Evolutionary conservation across 2,329 filamentous ascomycete species (phyloP), one percentile per base, ranked within the genome.

Genomic region (Sordariomycetes sp.): DNA sequence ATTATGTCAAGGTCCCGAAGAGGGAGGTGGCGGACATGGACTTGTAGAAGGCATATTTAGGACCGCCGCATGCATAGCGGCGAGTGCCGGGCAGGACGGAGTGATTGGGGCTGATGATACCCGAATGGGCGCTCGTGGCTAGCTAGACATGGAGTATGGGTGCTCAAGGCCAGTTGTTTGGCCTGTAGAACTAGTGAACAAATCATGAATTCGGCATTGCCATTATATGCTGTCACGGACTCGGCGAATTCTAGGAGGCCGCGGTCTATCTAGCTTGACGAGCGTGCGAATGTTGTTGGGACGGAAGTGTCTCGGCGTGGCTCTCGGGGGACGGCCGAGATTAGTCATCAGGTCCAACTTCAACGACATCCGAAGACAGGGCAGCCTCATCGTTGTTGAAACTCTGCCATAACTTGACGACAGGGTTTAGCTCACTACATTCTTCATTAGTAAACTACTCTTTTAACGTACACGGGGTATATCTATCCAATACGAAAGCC

Each of bases 1-100:
- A 81, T 7, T 70, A 77, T 53, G 77, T 80, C 25, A 70, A 74
- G 54, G 72, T 79, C 2, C 77, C 77, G 1, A 71, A 73, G 58
- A 72, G 76, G 35, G 58, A 60, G 46, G 60, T 60, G 22, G 57
- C 58, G 4, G 60, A 60, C 5, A 24, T 50, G 46, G 46, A 50
- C 6, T 50, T 50, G n/a, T 50, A 50, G 46, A 50, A 22, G 46
- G 46, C 5, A 1, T 24, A 10, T 43, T 43, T 43, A n/a, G 37
- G 37, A 43, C 12, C 4, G 37, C 14, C 4, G 37, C 14, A 43
- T 14, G 28, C 4, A 32, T 32, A 32, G 8, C 8, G 28, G 40
- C 18, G 16, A 6, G 40, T 14, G 37, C 37, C 3, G 37, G 37
- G 5, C 4, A n/a, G 40, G 18, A 40, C 12, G 37, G 18, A 14